A percentile compares a stretch with the other conserved stretches of the same genome.
Evolutionary conservation across 257 asterid genomes (phyloP).

Genomic region (Linaria vulgaris): DNA sequence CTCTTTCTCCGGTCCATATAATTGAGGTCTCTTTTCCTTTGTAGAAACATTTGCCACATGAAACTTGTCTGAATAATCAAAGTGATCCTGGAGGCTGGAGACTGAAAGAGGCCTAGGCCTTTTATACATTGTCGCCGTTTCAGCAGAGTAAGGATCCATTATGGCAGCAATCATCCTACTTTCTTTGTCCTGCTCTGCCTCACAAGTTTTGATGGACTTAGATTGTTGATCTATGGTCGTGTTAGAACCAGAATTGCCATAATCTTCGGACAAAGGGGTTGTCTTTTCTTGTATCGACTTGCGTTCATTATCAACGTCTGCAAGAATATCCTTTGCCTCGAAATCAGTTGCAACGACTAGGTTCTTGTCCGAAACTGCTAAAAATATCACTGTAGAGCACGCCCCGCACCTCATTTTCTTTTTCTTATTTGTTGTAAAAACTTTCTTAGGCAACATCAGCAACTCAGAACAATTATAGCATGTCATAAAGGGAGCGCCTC

Average conservation of each 20-base stretch:
- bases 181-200: slow-evolving; percentile 42
- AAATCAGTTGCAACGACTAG: slow-evolving; percentile 39
- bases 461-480: slow-evolving; percentile 73
- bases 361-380: slow-evolving; percentile 41
- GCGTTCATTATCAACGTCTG: slow-evolving; percentile 26
- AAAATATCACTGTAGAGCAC: slow-evolving; percentile 54
- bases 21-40: slow-evolving; percentile 50
- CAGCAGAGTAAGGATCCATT: slow-evolving; percentile 34
- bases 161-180: slow-evolving; percentile 17
- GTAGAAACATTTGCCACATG: slow-evolving; percentile 31
- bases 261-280: slow-evolving; percentile 60
- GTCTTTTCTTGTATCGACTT: slow-evolving; percentile 35
- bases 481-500: slow-evolving; percentile 83
- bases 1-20: slow-evolving; percentile 42
- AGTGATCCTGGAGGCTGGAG: slow-evolving; percentile 61
- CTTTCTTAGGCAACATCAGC: slow-evolving; percentile 62
- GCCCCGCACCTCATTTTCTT: slow-evolving; percentile 70
- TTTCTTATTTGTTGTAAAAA: slow-evolving; percentile 25
- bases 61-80: slow-evolving; percentile 59
- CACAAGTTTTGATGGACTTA: slow-evolving; percentile 42
- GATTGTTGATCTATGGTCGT: slow-evolving; percentile 40
- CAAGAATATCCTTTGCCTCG: slow-evolving; percentile 33
- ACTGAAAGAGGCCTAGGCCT: slow-evolving; percentile 51
- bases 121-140: slow-evolving; percentile 34
- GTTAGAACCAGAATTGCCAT: slow-evolving; percentile 49